Evolutionary conservation across 1,139 yeast genomes (phyloP).

Genomic region (Scheffersomyces insectosa): DNA sequence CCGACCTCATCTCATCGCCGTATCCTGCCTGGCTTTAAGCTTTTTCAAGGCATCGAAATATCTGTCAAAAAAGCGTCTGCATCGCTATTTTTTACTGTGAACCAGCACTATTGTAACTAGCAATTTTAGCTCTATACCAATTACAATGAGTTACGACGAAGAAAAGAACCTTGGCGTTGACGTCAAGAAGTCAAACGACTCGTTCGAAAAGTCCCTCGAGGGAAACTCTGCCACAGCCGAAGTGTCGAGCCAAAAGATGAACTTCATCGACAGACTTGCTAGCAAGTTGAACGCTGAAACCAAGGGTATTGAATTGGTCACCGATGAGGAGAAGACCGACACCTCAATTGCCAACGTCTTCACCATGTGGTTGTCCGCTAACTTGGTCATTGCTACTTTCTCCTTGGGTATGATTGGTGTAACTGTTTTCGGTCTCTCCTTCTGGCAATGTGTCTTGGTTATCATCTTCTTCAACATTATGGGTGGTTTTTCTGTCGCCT

Average conservation of each 20-base stretch:
- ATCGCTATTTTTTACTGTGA: too few species aligned
- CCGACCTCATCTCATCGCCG: too few species aligned
- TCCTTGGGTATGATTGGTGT: conserved; percentile 82
- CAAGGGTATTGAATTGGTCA: conserved; percentile 68
- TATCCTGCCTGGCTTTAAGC: too few species aligned
- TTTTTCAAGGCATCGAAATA: too few species aligned
- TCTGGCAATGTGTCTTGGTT: conserved; percentile 64
- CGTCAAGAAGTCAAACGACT: conserved; percentile 22
- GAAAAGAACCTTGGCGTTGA: conserved; percentile 1
- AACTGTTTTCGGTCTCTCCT: conserved; percentile 52
- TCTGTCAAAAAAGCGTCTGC: too few species aligned
- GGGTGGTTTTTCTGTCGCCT: conserved; percentile 81
- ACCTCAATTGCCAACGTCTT: conserved; percentile 67
- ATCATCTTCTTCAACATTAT: conserved; percentile 72
- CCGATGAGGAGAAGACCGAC: conserved; percentile 68
- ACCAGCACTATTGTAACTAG: too few species aligned
- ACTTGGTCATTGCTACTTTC: conserved; percentile 82
- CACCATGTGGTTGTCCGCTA: conserved; percentile 92
- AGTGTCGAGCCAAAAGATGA: conserved; percentile 13
- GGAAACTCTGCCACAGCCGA: conserved; percentile 23
- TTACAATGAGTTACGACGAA: background rate
- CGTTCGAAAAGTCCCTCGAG: conserved; percentile 26
- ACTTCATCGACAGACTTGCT: conserved; percentile 27
- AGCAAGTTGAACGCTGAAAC: conserved; percentile 54
- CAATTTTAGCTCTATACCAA: too few species aligned